phyloP scores from a whole-genome alignment of 2,329 filamentous ascomycete species.

The Pyrenochaeta sp. region DNA sequence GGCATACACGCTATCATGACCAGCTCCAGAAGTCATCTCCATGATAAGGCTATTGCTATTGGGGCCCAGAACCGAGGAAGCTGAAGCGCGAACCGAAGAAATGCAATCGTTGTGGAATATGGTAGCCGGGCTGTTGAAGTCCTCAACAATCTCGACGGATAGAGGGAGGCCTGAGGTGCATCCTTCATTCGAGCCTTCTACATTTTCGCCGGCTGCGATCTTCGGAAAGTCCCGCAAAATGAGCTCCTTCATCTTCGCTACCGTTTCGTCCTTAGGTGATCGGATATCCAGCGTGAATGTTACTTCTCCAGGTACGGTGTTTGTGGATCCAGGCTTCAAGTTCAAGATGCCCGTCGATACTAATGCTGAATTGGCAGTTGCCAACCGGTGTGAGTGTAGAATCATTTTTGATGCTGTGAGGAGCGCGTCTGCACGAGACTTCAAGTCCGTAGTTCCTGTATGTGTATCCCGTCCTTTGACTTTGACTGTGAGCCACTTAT shows the following conservation, averaged over 20 bases:
- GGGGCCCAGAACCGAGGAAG: slow-evolving; percentile 63
- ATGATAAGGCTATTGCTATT: slow-evolving; percentile 61
- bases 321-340: slow-evolving; percentile 71
- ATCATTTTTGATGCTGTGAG: slow-evolving; percentile 74
- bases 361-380: slow-evolving; percentile 65
- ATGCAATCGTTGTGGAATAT: slow-evolving; percentile 74
- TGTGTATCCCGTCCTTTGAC: slow-evolving; percentile 73
- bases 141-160: slow-evolving; percentile 65
- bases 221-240: slow-evolving; percentile 65
- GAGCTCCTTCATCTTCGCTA: slow-evolving; percentile 65
- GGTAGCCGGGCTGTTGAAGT: slow-evolving; percentile 65
- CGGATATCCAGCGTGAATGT: slow-evolving; percentile 74
- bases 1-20: slow-evolving; percentile 63
- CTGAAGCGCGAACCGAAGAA: slow-evolving; percentile 67
- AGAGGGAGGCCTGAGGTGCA: slow-evolving; percentile 60
- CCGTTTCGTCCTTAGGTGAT: slow-evolving; percentile 62
- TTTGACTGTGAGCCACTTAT: slow-evolving; percentile 74
- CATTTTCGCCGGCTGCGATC: slow-evolving; percentile 65
- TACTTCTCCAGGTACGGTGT: slow-evolving; percentile 75
- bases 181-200: slow-evolving; percentile 54
- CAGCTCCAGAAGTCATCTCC: slow-evolving; percentile 69
- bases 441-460: slow-evolving; percentile 76
- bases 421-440: slow-evolving; percentile 71
- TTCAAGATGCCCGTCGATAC: slow-evolving; percentile 75
- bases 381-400: slow-evolving; percentile 68